Percentiles rank a stretch among this genome's conserved stretches.
phyloP scores from a whole-genome alignment of 2,329 filamentous ascomycete species.

The Pseudocercospora vitis region DNA sequence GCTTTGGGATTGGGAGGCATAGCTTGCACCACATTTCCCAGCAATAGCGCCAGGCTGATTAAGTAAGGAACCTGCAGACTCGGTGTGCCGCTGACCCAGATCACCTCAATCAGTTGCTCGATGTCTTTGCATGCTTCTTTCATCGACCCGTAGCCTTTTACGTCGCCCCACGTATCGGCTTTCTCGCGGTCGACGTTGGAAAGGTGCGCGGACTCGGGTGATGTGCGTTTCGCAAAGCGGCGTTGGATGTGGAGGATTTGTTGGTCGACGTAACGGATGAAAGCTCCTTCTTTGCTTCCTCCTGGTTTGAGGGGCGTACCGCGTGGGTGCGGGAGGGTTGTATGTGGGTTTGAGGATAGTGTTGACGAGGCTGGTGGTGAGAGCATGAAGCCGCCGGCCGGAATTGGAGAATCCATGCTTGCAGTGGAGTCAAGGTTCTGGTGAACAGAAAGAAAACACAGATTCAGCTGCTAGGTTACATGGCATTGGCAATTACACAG shows the following conservation, averaged over 20 bases:
- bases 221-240: conserved; percentile 53
- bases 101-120: conserved; percentile 70
- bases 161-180: conserved; percentile 41
- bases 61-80: conserved; percentile 79
- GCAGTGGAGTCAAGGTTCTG: too few species aligned
- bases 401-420: conserved; percentile 6
- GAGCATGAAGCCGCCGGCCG: conserved; percentile 46
- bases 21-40: conserved; percentile 68
- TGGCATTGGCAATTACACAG: too few species aligned
- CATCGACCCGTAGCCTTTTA: conserved; percentile 61
- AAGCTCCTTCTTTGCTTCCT: conserved; percentile 57
- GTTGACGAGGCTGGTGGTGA: conserved; percentile 53
- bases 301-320: conserved; percentile 55
- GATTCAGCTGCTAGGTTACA: too few species aligned
- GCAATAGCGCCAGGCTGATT: conserved; percentile 71
- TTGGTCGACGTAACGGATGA: conserved; percentile 59
- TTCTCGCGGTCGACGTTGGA: conserved; percentile 32
- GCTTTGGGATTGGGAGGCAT: conserved; percentile 68
- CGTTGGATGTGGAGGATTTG: conserved; percentile 53
- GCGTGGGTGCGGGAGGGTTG: conserved; percentile 54
- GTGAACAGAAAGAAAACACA: too few species aligned
- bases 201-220: conserved; percentile 25
- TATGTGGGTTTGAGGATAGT: conserved; percentile 38
- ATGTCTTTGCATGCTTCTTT: conserved; percentile 71
- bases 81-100: conserved; percentile 89